A percentile compares a stretch with the other conserved stretches of the same genome.
Conservation (phyloP, 345 rosid genomes). For the Eucalyptus erythrocorys region DNA sequence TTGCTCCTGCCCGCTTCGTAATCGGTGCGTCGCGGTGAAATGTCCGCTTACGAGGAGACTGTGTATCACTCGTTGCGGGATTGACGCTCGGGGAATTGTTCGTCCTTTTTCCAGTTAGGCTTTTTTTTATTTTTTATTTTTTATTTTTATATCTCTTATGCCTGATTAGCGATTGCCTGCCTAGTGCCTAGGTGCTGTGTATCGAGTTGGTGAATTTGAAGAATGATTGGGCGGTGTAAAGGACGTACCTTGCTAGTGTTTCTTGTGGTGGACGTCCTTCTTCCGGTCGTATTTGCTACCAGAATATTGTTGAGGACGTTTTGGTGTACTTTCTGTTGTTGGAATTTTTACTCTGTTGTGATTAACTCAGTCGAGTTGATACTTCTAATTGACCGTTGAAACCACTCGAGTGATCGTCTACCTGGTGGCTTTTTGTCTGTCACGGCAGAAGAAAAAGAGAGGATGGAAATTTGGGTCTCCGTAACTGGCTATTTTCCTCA, state of each 20-base stretch:
- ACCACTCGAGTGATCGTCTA: not conserved
- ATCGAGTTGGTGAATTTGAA: not conserved
- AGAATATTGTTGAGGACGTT: not conserved
- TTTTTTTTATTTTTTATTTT: not conserved
- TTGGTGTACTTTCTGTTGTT: not conserved
- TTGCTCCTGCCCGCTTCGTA: not conserved
- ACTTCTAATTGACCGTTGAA: not conserved
- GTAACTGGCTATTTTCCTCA: not conserved
- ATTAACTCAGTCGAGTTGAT: not conserved
- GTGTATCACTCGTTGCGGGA: not conserved
- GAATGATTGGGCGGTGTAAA: not conserved
- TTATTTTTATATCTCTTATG: not conserved
- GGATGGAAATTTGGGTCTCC: not conserved
- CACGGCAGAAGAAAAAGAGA: not conserved
- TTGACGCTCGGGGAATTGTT: not conserved
- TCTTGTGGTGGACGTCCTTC: not conserved
- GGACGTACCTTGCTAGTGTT: not conserved
- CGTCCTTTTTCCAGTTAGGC: not conserved
- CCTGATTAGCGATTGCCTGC: not conserved
- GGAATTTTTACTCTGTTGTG: not conserved
- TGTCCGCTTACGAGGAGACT: not conserved
- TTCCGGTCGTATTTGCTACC: not conserved
- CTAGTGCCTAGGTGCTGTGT: not conserved
- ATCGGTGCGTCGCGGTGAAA: not conserved
- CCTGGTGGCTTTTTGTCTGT: not conserved